Base-by-base conservation (phyloP, 1,284 basidiomycete species). In the Moesziomyces sp. region DNA sequence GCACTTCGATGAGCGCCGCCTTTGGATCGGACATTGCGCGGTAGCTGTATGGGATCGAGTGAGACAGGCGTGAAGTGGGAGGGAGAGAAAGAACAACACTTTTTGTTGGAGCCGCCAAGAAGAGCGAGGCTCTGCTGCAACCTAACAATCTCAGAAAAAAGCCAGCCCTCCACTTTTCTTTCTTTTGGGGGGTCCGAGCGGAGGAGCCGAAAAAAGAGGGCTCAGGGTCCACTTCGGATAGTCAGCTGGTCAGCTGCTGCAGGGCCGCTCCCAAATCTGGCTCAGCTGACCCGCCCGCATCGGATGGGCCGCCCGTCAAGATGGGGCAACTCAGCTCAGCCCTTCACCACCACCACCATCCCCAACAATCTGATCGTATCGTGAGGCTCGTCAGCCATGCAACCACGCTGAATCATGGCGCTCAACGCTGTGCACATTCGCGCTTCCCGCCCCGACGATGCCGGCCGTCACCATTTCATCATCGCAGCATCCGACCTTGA, bases 1-100 rank as follows among this genome's bases (percentile, higher is more conserved):
- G 68, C 42, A 71, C 74, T 47, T 74, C 46, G 10, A 74, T 43
- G n/a, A 77, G 57, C 30, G 62, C 57, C 0, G 61, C 44, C 46
- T 64, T 65, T 14, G 71, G 38, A 21, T 68, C 70, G 19, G 57
- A 24, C 70, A 74, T 74, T 1, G 38, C 8, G 14, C 6, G 10
- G 16, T 58, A 38, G 23, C 26, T 28, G 9, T n/a, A 23, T 30
- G 6, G 42, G 38, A 40, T 40, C 18, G 38, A 40, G 5, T 5
- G 38, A 28, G 38, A 40, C 16, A 6, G 16, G 16, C 16, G 18
- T 40, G 14, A 18, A 6, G 38, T 18, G 11, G 38, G 38, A 40
- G 38, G 38, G 38, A 40, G 30, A 34, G 30, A 40, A 40, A 40
- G 38, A 40, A 40, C 38, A 40, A 40, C 38, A 40, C 38, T 18